Base-by-base conservation (phyloP, 176 grass and related monocot genomes). In the Carex littledalei region DNA sequence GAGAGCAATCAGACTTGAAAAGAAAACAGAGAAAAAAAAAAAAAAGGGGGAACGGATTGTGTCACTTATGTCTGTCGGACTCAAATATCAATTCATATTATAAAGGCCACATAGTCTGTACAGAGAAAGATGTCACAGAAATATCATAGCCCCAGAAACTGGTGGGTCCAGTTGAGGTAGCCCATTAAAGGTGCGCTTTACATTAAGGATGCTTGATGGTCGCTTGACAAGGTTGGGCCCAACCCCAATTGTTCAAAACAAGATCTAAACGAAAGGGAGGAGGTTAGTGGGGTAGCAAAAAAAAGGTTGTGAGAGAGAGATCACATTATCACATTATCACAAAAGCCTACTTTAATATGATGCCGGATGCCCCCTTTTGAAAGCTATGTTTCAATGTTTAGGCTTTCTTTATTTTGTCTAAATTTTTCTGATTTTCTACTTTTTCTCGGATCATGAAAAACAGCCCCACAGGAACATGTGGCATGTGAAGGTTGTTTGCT, bases 401-500 rank as follows among this genome's bases (percentile, higher is more conserved):
- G 34, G 16, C 73, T 67, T 90, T 50, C 47, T 77, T 74, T 54
- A 6, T 62, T 73, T 11, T 41, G 32, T 16, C 1, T 69, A 20
- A 39, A 9, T 70, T 70, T n/a, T 41, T 67, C 26, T 15, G 8
- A 3, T 78, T 75, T 87, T 78, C 86, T 85, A 80, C 66, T 77
- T 81, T 81, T 57, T 81, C 41, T 81, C 3, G 4, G 34, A 82
- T 50, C 32, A 92, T 83, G 87, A 85, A 75, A 74, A 88, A 79
- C 80, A 78, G 67, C 63, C 90, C 90, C 90, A 90, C 86, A 81
- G 49, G 76, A 92, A 92, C 84, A 82, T 88, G 92, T 87, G 62
- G 73, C 86, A 90, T 92, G 90, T 92, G 90, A 88, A 88, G 88
- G 88, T 68, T 88, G 88, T 87, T 82, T 94, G 74, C 73, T 85